Evolutionary conservation across 805 yeast genomes (phyloP).

Genomic region (Ascoidea rubescens): DNA sequence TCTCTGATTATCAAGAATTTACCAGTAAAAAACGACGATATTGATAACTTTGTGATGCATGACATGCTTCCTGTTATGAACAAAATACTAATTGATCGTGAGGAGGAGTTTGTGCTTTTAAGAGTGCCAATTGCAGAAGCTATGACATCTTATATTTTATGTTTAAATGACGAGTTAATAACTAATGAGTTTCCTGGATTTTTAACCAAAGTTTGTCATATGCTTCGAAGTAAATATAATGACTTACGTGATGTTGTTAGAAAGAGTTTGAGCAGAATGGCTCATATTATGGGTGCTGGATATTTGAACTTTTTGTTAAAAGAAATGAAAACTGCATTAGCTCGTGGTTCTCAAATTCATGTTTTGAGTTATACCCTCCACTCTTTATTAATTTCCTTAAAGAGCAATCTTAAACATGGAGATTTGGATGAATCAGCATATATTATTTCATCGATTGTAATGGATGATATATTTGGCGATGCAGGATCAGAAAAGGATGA

Average conservation of each 20-base stretch:
- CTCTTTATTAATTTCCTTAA: conserved; percentile 43
- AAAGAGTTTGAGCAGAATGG: conserved; percentile 53
- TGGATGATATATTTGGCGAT: conserved; percentile 88
- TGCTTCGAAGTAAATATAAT: conserved; percentile 71
- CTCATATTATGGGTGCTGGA: conserved; percentile 51
- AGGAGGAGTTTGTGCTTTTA: conserved; percentile 64
- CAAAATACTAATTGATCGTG: conserved; percentile 43
- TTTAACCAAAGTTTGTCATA: conserved; percentile 78
- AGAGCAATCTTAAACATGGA: conserved; percentile 37
- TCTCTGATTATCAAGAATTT: conserved; percentile 2
- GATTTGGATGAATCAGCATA: conserved; percentile 59
- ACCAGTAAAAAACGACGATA: conserved; percentile 15
- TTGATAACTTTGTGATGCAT: conserved; percentile 33
- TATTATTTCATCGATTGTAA: conserved; percentile 52
- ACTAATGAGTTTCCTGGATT: conserved; percentile 62
- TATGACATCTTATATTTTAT: conserved; percentile 47
- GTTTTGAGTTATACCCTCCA: conserved; percentile 84
- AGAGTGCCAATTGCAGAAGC: conserved; percentile 80
- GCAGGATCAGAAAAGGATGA: conserved; percentile 93
- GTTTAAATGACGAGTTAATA: conserved; percentile 43
- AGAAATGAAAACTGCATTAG: conserved; percentile 67
- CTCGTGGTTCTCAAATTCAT: conserved; percentile 87
- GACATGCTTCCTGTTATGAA: conserved; percentile 52
- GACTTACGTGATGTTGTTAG: conserved; percentile 81
- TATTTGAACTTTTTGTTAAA: conserved; percentile 63